A percentile compares a stretch with the other conserved stretches of the same genome.
These are phyloP conservation scores for Cytospora mali DNA, from an alignment of 2,329 filamentous ascomycete genomes.

Conservation along the genomic window DNA sequence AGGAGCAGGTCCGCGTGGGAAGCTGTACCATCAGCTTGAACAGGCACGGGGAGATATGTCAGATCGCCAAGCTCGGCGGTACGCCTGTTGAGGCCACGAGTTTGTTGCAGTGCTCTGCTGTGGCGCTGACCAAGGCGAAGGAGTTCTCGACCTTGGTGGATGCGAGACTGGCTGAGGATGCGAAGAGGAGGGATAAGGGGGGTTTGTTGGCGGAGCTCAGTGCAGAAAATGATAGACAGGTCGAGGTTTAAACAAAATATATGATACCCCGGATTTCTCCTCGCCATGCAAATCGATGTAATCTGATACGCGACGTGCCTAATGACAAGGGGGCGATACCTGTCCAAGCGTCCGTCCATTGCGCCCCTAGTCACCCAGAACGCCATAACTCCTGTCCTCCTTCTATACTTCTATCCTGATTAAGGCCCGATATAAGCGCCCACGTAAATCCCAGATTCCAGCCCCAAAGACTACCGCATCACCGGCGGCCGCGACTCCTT, in stretches of 20 bases:
- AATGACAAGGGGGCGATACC: not conserved
- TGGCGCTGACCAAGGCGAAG: conserved; percentile 78
- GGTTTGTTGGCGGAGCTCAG: conserved; percentile 76
- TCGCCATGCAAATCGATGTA: conserved; percentile 16
- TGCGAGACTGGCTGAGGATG: conserved; percentile 73
- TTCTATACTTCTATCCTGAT: not conserved
- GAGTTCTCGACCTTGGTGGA: conserved; percentile 77
- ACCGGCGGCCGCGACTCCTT: conserved; percentile 89
- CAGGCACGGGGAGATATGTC: conserved; percentile 85
- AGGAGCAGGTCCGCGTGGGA: conserved; percentile 75
- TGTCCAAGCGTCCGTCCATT: not conserved
- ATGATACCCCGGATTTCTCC: conserved; percentile 41
- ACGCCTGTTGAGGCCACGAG: conserved; percentile 76
- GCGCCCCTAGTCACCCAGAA: not conserved
- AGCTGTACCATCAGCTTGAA: conserved; percentile 85
- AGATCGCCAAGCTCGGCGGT: conserved; percentile 89
- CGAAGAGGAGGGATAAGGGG: conserved; percentile 75
- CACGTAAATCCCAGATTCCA: conserved; percentile 13
- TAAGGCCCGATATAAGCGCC: not conserved
- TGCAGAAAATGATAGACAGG: conserved; percentile 79
- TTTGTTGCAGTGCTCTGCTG: conserved; percentile 73
- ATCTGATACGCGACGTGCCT: conserved; percentile 3
- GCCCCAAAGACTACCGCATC: conserved; percentile 68
- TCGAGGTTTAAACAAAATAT: conserved; percentile 30
- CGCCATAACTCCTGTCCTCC: conserved; percentile 7